Percentiles rank a stretch among this genome's conserved stretches.
Evolutionary conservation across 805 yeast genomes (phyloP).

Genomic region (Candida pseudofarinosa): DNA sequence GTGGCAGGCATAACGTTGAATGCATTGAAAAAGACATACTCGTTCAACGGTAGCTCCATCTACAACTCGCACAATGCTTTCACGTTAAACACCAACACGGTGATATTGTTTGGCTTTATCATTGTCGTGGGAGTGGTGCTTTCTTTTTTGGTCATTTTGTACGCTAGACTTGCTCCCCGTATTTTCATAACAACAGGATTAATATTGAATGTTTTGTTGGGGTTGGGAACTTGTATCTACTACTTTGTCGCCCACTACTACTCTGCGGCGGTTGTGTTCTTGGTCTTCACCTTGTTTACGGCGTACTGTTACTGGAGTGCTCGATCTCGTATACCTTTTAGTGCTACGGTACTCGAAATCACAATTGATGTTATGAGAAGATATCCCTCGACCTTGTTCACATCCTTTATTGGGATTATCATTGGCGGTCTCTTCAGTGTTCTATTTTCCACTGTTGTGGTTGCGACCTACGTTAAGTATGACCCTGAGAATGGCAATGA

Average conservation of each 20-base stretch:
- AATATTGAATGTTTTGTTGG: conserved; percentile 60
- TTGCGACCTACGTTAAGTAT: conserved; percentile 74
- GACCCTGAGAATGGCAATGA: conserved; percentile 51
- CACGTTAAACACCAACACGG: conserved; percentile 71
- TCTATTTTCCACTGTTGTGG: conserved; percentile 63
- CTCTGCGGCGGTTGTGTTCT: conserved; percentile 75
- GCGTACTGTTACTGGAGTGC: conserved; percentile 73
- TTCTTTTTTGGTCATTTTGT: conserved; percentile 50
- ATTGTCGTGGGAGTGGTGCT: conserved; percentile 57
- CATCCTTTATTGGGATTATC: conserved; percentile 57
- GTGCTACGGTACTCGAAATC: conserved; percentile 63
- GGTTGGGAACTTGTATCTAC: conserved; percentile 73
- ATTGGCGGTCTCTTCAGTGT: conserved; percentile 60
- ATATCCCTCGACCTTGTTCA: conserved; percentile 65
- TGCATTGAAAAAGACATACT: conserved; percentile 55
- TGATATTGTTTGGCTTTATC: conserved; percentile 63
- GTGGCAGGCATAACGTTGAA: conserved; percentile 66
- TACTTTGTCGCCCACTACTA: conserved; percentile 65
- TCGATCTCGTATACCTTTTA: conserved; percentile 67
- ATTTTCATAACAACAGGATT: conserved; percentile 68
- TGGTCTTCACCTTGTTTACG: conserved; percentile 58
- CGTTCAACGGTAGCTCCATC: conserved; percentile 59
- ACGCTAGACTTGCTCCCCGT: conserved; percentile 64
- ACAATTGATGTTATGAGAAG: conserved; percentile 74
- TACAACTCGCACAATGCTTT: conserved; percentile 51